Conservation (phyloP, 192 early-diverging fungal genomes). For the Linnemannia schmuckeri region DNA sequence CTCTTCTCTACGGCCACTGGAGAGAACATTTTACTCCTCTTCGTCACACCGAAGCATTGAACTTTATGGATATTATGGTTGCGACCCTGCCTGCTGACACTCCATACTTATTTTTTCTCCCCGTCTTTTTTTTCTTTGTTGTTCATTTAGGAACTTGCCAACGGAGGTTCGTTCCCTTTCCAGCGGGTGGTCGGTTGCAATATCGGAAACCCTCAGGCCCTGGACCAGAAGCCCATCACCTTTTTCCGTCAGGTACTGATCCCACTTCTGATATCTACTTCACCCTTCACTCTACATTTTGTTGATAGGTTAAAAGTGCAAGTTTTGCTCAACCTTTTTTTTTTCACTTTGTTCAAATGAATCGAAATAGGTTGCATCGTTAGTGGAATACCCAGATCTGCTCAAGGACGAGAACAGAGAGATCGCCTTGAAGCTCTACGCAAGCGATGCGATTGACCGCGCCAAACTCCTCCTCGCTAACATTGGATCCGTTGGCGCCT, state of each 20-base stretch:
- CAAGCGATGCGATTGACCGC: constrained; percentile 87
- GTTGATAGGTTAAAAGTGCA: neutral
- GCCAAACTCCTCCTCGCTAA: constrained; percentile 81
- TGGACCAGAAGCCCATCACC: constrained; percentile 84
- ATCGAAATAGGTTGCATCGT: constrained; percentile 77
- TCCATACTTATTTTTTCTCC: neutral
- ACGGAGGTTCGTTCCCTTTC: constrained; percentile 34
- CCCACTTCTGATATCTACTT: neutral
- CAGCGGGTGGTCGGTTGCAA: constrained; percentile 58
- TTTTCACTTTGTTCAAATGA: neutral
- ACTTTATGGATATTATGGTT: neutral
- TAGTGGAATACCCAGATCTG: constrained; percentile 91
- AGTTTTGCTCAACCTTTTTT: neutral
- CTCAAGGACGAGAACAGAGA: constrained; percentile 72
- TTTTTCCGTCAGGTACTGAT: constrained; percentile 92
- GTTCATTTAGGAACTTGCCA: constrained; percentile 54
- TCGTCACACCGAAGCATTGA: neutral
- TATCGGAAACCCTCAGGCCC: constrained; percentile 61
- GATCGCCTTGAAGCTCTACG: constrained; percentile 74
- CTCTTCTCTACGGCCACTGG: neutral
- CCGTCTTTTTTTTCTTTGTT: neutral
- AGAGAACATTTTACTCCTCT: neutral
- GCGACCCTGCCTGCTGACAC: constrained; percentile 4
- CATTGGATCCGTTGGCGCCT: constrained; percentile 86
- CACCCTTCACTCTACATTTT: neutral